Evolutionary conservation across 345 rosid genomes (phyloP).

Genomic region (Eucalyptus regnans): DNA sequence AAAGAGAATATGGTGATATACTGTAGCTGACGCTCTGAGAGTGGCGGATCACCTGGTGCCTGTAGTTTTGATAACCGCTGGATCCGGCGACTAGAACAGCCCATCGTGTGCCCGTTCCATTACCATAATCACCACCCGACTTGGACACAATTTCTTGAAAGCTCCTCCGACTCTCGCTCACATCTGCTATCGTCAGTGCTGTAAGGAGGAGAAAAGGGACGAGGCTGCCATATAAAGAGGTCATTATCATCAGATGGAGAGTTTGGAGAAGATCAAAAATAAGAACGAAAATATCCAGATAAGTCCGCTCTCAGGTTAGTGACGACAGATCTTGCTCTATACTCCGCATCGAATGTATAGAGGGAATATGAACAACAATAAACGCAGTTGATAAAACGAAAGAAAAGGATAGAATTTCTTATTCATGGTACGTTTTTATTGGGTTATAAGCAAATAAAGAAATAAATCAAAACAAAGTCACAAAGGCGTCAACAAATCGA

Average conservation of each 20-base stretch:
- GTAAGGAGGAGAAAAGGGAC: neutral
- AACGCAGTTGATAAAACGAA: neutral
- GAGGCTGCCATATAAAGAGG: neutral
- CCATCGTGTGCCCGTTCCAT: constrained; percentile 32
- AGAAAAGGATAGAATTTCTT: neutral
- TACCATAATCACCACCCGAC: neutral
- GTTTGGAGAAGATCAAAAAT: neutral
- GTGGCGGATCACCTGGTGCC: constrained; percentile 59
- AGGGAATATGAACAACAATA: neutral
- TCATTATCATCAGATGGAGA: neutral
- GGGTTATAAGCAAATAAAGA: neutral
- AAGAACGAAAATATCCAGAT: neutral
- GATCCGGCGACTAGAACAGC: constrained; percentile 82
- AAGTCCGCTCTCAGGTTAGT: neutral
- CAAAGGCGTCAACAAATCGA: neutral
- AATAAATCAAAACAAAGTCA: neutral
- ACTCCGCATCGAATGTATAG: neutral
- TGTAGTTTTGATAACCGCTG: constrained; percentile 21
- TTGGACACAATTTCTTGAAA: neutral
- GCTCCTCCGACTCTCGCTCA: neutral
- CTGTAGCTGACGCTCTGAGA: neutral
- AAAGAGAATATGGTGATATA: neutral
- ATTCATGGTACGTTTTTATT: neutral
- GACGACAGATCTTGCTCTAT: neutral
- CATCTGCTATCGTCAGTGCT: neutral